Conservation (phyloP, 108 stramenopile species). For the Nitzschia putrida region DNA sequence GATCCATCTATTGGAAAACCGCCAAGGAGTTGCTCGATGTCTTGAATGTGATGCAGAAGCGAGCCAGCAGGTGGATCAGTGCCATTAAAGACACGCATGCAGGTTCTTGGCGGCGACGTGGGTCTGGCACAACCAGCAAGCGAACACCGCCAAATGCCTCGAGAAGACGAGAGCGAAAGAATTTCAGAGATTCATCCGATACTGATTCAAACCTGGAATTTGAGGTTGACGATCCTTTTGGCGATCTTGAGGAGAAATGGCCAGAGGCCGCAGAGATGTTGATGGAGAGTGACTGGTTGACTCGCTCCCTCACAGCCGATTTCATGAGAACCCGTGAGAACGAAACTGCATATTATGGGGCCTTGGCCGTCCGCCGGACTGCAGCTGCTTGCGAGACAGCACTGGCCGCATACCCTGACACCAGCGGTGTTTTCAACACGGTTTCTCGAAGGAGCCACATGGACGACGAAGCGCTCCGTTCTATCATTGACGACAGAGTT, state of each 20-base stretch:
- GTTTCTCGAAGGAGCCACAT: slow-evolving; percentile 47
- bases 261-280: slow-evolving; percentile 78
- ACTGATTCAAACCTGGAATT: slow-evolving; percentile 2
- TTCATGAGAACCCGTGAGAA: slow-evolving; percentile 82
- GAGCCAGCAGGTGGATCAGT: slow-evolving; percentile 69
- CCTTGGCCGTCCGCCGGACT: slow-evolving; percentile 66
- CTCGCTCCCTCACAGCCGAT: slow-evolving; percentile 50
- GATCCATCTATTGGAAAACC: slow-evolving; percentile 72
- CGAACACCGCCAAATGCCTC: background rate
- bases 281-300: slow-evolving; percentile 63
- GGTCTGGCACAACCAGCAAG: background rate
- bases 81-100: slow-evolving; percentile 74
- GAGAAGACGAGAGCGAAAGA: slow-evolving; percentile 1
- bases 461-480: slow-evolving; percentile 66
- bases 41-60: slow-evolving; percentile 60
- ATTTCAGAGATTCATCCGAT: slow-evolving; percentile 12
- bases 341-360: slow-evolving; percentile 82
- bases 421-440: slow-evolving; percentile 43
- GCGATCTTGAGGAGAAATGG: slow-evolving; percentile 64
- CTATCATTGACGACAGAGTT: slow-evolving; percentile 49
- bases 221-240: slow-evolving; percentile 51
- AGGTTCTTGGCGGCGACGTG: slow-evolving; percentile 21
- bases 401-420: slow-evolving; percentile 46
- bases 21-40: slow-evolving; percentile 69
- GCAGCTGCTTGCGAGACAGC: slow-evolving; percentile 70